These are phyloP conservation scores for Leccinum imitatum DNA, from an alignment of 768 basidiomycete genomes.

Conservation along the genomic window DNA sequence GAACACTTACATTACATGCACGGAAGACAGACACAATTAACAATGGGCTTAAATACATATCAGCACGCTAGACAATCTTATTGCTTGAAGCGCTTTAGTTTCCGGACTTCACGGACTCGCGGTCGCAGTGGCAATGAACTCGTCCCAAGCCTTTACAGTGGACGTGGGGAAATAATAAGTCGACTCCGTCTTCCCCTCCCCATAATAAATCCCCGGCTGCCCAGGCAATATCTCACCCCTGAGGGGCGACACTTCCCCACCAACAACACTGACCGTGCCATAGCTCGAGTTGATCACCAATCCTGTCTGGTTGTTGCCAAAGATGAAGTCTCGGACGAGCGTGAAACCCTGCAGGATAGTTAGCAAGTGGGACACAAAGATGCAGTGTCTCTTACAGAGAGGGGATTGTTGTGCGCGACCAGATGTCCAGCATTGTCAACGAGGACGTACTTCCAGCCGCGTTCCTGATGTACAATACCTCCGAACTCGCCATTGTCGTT, in stretches of 20 bases:
- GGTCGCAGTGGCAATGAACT: constrained; percentile 38
- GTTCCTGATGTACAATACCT: constrained; percentile 75
- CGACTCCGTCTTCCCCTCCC: constrained; percentile 44
- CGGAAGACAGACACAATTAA: no score
- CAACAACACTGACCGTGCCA: constrained; percentile 34
- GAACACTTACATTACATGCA: no score
- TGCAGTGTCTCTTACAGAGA: constrained; percentile 38
- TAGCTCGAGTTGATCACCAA: constrained; percentile 31
- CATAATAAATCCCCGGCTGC: constrained; percentile 54
- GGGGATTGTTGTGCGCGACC: constrained; percentile 34
- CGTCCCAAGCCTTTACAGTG: constrained; percentile 58
- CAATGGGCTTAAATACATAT: no score
- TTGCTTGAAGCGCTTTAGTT: no score
- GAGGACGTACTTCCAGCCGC: constrained; percentile 51
- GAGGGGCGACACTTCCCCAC: constrained; percentile 50
- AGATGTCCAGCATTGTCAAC: constrained; percentile 40
- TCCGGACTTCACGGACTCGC: no score
- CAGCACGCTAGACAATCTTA: no score
- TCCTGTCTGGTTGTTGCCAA: constrained; percentile 61
- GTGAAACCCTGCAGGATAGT: constrained; percentile 47
- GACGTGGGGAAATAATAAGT: constrained; percentile 54
- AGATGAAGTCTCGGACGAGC: constrained; percentile 63
- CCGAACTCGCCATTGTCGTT: constrained; percentile 55
- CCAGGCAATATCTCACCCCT: constrained; percentile 51
- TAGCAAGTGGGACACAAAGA: background rate